Conservation (phyloP, 148 eudicot genomes). For the Vaccinium myrtillus region DNA sequence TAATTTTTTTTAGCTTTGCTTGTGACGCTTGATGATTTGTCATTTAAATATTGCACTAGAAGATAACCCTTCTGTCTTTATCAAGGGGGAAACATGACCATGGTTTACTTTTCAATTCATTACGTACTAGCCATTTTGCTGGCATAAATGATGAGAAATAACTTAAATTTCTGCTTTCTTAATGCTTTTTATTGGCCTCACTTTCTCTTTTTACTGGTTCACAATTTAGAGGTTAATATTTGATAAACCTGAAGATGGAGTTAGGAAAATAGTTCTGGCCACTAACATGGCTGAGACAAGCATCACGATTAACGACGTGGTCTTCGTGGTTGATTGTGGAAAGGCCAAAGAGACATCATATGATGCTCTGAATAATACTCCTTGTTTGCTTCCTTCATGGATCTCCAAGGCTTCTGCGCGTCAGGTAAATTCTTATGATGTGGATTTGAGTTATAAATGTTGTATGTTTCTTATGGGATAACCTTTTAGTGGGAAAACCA, state of each 20-base stretch:
- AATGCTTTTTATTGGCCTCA: slow-evolving; percentile 9
- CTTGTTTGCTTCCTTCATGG: slow-evolving; percentile 98
- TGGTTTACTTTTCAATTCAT: background rate
- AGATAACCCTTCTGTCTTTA: background rate
- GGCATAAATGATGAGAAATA: slow-evolving; percentile 2
- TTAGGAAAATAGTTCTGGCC: slow-evolving; percentile 93
- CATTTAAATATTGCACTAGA: background rate
- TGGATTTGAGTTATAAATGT: slow-evolving; percentile 1
- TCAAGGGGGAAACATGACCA: background rate
- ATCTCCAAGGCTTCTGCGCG: slow-evolving; percentile 97
- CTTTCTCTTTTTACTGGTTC: slow-evolving; percentile 21
- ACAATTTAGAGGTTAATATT: slow-evolving; percentile 79
- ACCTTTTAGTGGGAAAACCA: background rate
- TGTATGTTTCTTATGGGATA: background rate
- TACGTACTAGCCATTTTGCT: background rate
- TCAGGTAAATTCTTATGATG: slow-evolving; percentile 48
- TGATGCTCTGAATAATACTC: slow-evolving; percentile 97
- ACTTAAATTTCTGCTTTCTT: background rate
- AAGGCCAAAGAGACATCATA: slow-evolving; percentile 99
- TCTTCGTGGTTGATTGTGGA: slow-evolving; percentile 97
- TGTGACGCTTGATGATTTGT: background rate
- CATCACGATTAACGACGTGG: slow-evolving; percentile 96
- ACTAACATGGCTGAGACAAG: slow-evolving; percentile 99
- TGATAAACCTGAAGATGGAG: slow-evolving; percentile 85
- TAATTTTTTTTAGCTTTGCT: background rate